These are phyloP conservation scores for Globisporangium cylindrosporum DNA, from an alignment of 352 stramenopile species.

Conservation along the genomic window DNA sequence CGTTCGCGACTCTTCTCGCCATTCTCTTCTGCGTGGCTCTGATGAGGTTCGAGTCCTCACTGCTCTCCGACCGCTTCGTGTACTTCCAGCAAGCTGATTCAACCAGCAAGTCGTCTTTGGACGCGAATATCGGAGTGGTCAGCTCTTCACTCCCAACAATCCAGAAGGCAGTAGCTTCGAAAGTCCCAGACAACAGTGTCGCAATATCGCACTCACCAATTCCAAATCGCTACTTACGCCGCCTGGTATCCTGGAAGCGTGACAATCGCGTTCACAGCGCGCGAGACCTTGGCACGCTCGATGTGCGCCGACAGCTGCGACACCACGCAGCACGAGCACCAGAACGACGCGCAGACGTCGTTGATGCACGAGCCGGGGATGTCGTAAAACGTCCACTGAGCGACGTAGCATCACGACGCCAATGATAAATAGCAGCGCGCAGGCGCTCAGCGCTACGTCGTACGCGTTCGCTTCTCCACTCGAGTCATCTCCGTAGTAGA, in stretches of 20 bases:
- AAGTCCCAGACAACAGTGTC: neutral
- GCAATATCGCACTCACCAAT: neutral
- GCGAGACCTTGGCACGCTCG: conserved; percentile 15
- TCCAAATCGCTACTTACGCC: neutral
- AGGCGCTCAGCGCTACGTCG: neutral
- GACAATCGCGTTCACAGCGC: conserved; percentile 10
- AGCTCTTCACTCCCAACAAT: neutral
- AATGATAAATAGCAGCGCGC: neutral
- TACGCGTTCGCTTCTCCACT: too few species aligned
- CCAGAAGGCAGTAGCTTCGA: neutral
- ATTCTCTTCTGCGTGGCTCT: neutral
- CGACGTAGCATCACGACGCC: neutral
- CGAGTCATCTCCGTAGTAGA: too few species aligned
- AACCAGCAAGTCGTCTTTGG: neutral
- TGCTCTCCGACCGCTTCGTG: neutral
- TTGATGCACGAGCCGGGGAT: conserved; percentile 15
- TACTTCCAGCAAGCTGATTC: neutral
- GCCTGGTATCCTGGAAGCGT: conserved; percentile 8
- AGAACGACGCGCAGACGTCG: conserved; percentile 19
- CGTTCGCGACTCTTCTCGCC: neutral
- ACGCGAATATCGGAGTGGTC: neutral
- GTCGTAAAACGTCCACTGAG: conserved; percentile 6
- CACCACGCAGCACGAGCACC: conserved; percentile 26
- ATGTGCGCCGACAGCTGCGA: conserved; percentile 26
- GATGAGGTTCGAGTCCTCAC: neutral